A percentile compares a stretch with the other conserved stretches of the same genome.
phyloP scores from a whole-genome alignment of 2,329 filamentous ascomycete species.

The Beauveria rudraprayagi region DNA sequence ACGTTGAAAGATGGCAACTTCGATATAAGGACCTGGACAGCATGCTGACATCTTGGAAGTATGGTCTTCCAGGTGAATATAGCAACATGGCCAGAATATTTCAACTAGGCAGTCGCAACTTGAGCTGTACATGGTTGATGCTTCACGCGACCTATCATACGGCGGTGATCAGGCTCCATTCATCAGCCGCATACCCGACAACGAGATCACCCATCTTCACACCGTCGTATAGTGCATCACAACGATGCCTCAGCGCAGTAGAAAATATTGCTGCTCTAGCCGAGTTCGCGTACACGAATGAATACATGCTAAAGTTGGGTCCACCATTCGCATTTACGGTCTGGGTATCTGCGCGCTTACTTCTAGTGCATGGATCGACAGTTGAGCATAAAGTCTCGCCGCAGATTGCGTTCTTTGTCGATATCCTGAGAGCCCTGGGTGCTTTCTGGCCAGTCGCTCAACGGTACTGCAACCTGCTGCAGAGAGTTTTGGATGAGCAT shows the following conservation, averaged over 20 bases:
- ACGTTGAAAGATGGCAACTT: slow-evolving; percentile 85
- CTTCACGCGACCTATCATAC: slow-evolving; percentile 86
- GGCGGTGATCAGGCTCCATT: slow-evolving; percentile 82
- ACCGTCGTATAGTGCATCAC: slow-evolving; percentile 76
- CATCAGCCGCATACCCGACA: slow-evolving; percentile 85
- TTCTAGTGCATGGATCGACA: slow-evolving; percentile 84
- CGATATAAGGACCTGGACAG: slow-evolving; percentile 80
- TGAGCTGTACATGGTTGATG: slow-evolving; percentile 84
- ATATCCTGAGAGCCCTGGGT: slow-evolving; percentile 73
- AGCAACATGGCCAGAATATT: slow-evolving; percentile 76
- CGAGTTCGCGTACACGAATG: slow-evolving; percentile 68
- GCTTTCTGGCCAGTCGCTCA: slow-evolving; percentile 78
- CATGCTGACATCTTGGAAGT: slow-evolving; percentile 74
- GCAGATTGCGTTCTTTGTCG: slow-evolving; percentile 74
- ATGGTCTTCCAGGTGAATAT: slow-evolving; percentile 73
- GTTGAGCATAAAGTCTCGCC: slow-evolving; percentile 76
- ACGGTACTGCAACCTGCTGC: slow-evolving; percentile 70
- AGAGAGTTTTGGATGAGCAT: slow-evolving; percentile 80
- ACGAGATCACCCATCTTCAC: slow-evolving; percentile 84
- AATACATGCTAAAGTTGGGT: slow-evolving; percentile 70
- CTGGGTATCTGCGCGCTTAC: slow-evolving; percentile 81
- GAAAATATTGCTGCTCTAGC: slow-evolving; percentile 73
- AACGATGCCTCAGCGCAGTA: slow-evolving; percentile 75
- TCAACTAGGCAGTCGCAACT: slow-evolving; percentile 57
- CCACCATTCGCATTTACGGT: slow-evolving; percentile 87